These are phyloP conservation scores for Kalmusia sp. DNA, from an alignment of 2,329 filamentous ascomycete genomes.

Conservation along the genomic window DNA sequence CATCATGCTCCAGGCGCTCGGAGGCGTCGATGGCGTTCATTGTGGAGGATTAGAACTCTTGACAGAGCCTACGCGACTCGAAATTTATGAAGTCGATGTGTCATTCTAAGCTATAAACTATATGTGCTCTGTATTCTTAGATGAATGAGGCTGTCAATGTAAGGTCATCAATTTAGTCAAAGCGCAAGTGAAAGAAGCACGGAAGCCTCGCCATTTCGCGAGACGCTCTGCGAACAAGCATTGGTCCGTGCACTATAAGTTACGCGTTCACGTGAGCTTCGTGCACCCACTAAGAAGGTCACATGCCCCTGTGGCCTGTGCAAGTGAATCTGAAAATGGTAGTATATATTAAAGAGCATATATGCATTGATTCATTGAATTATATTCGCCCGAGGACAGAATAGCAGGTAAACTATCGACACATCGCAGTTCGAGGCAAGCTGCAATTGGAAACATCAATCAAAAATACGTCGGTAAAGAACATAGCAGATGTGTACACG, in stretches of 20 bases:
- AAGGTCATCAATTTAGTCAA: not conserved
- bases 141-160: not conserved
- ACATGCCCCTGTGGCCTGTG: too few relatives aligned
- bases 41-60: constrained; percentile 4
- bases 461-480: too few relatives aligned
- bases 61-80: not conserved
- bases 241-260: constrained; percentile 7
- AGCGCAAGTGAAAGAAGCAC: not conserved
- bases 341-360: too few relatives aligned
- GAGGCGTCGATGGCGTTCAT: constrained; percentile 73
- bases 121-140: not conserved
- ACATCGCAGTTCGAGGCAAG: too few relatives aligned
- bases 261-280: constrained; percentile 13
- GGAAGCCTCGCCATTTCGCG: not conserved
- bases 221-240: constrained; percentile 6
- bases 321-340: too few relatives aligned
- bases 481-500: too few relatives aligned
- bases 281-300: too few relatives aligned
- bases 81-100: not conserved
- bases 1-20: constrained; percentile 50
- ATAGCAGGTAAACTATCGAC: too few relatives aligned
- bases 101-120: not conserved
- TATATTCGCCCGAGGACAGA: too few relatives aligned
- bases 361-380: too few relatives aligned
- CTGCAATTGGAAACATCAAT: too few relatives aligned